A percentile compares a stretch with the other conserved stretches of the same genome.
These are phyloP conservation scores for Pyricularia sp. DNA, from an alignment of 2,329 filamentous ascomycete genomes.

Conservation along the genomic window DNA sequence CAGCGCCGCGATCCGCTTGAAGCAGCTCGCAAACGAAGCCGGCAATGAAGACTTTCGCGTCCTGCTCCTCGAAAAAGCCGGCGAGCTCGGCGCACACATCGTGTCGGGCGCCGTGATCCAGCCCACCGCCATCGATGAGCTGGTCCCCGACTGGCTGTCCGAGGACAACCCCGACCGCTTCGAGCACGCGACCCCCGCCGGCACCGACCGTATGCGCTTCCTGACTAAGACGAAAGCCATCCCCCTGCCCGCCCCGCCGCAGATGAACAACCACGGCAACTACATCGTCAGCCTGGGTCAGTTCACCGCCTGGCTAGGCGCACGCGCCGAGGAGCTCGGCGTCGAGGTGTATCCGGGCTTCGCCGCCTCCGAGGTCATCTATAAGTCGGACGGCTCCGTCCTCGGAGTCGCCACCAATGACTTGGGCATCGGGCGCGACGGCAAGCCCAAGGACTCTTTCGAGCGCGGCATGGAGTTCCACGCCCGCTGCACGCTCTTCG, in stretches of 20 bases:
- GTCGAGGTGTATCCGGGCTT: slow-evolving; percentile 97
- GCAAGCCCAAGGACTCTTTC: slow-evolving; percentile 80
- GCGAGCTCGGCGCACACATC: slow-evolving; percentile 90
- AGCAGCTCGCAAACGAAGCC: slow-evolving; percentile 88
- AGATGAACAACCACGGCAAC: slow-evolving; percentile 98
- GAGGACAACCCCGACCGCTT: slow-evolving; percentile 85
- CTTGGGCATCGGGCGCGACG: slow-evolving; percentile 71
- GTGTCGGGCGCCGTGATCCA: slow-evolving; percentile 93
- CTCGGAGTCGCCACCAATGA: slow-evolving; percentile 95
- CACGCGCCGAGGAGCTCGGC: slow-evolving; percentile 90
- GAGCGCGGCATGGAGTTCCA: slow-evolving; percentile 99
- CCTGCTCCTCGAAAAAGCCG: slow-evolving; percentile 86
- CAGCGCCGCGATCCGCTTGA: slow-evolving; percentile 85
- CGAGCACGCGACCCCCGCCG: slow-evolving; percentile 76
- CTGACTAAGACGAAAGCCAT: slow-evolving; percentile 73
- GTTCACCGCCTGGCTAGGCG: slow-evolving; percentile 90
- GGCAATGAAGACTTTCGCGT: slow-evolving; percentile 96
- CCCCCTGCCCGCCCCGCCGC: slow-evolving; percentile 79
- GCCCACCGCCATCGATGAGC: slow-evolving; percentile 76
- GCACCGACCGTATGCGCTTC: slow-evolving; percentile 83
- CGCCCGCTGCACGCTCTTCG: slow-evolving; percentile 75
- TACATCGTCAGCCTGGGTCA: slow-evolving; percentile 96
- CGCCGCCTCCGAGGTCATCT: slow-evolving; percentile 86
- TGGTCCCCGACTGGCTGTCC: slow-evolving; percentile 87
- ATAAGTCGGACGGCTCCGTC: slow-evolving; percentile 77